Base-by-base conservation (phyloP, 2,329 filamentous ascomycete genomes). In the Clonostachys solani region DNA sequence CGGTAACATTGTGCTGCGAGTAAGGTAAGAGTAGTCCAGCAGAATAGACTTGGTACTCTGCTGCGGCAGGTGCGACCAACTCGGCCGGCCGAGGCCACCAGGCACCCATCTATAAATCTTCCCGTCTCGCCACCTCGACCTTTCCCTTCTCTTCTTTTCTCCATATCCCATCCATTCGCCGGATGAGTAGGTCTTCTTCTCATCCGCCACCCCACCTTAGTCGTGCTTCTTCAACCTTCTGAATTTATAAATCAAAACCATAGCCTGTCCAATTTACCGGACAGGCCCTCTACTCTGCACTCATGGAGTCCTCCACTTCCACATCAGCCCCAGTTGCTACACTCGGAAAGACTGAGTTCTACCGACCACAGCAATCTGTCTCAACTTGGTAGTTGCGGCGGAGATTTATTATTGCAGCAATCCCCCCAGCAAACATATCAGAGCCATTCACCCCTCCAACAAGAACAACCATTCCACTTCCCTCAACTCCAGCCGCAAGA, bases 261-360 rank as follows among this genome's bases (percentile, higher is more conserved):
- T 38, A 35, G 48, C 52, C 47, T 49, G 44, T 49, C 47, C 29
- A 15, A 40, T 15, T 18, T 19, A 16, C 13, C 33, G 44, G 54
- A 55, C 52, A 57, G 55, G 55, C 50, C 19, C 42, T 45, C 43
- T 47, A 53, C 43, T 50, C 47, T 58, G 56, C 47, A 48, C 49
- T 47, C 45, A 56, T 58, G 56, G 54, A 46, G 45, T 19, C 47
- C 47, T 4, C 46, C 34, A 19, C 33, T 7, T 23, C 42, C 9
- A 12, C 49, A 33, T 16, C 48, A 42, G 48, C 35, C 19, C 15
- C 43, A 33, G 47, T 50, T 17, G 44, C 44, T 44, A 17, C 12
- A 10, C 47, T 34, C 35, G 15, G 33, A 29, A 38, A 5, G 45
- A 12, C 44, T 12, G 40, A 8, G 33, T 53, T 52, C 50, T 54